phyloP scores from a whole-genome alignment of 2,329 filamentous ascomycete genomes.

The Penicillium sp. region DNA sequence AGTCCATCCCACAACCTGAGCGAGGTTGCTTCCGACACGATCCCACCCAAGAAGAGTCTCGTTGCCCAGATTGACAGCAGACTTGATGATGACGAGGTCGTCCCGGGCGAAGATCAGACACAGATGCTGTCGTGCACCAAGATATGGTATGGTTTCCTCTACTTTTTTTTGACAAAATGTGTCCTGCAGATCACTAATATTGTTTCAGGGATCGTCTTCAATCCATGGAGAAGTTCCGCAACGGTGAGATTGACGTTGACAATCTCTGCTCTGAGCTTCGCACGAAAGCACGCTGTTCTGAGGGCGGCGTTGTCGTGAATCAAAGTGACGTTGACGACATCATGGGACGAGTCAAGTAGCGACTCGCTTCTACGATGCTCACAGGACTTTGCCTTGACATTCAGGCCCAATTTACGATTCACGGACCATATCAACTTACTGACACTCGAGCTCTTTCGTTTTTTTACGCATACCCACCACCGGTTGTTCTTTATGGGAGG shows the following conservation, averaged over 20 bases:
- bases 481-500: constrained; percentile 17
- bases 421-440: constrained; percentile 14
- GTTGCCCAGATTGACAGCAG: constrained; percentile 71
- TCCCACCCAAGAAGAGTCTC: constrained; percentile 61
- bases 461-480: constrained; percentile 29
- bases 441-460: constrained; percentile 15
- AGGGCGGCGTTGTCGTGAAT: constrained; percentile 82
- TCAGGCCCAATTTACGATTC: constrained; percentile 21
- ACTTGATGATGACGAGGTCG: constrained; percentile 65
- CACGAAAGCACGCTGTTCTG: constrained; percentile 90
- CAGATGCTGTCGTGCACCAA: constrained; percentile 79
- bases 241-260: constrained; percentile 90
- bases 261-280: constrained; percentile 87
- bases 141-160: constrained; percentile 67
- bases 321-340: constrained; percentile 83
- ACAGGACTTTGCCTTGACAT: not conserved
- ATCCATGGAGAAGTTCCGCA: constrained; percentile 79
- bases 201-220: constrained; percentile 80
- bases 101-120: constrained; percentile 57
- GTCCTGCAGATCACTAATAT: constrained; percentile 40
- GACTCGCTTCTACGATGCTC: not conserved
- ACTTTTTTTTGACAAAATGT: constrained; percentile 15
- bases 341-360: constrained; percentile 48
- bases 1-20: constrained; percentile 68
- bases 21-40: constrained; percentile 32